phyloP scores from a whole-genome alignment of 2,329 filamentous ascomycete genomes.

The Talaromyces sp. region DNA sequence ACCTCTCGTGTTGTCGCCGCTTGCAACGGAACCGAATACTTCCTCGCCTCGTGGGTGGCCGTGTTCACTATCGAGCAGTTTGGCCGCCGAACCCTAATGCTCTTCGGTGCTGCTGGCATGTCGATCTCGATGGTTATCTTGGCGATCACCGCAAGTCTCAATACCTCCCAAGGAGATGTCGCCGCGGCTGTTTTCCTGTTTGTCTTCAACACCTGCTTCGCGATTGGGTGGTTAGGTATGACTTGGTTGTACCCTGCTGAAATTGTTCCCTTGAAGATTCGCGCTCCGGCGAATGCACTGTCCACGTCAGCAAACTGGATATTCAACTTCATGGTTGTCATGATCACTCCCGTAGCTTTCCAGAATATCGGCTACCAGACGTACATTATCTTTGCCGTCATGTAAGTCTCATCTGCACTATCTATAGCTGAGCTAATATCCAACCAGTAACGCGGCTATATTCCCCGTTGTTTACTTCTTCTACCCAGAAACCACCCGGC shows the following conservation, averaged over 20 bases:
- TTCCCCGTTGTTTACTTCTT: conserved; percentile 56
- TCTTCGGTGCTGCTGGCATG: conserved; percentile 63
- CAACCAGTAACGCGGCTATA: conserved; percentile 47
- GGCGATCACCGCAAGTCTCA: conserved; percentile 32
- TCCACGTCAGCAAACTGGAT: conserved; percentile 58
- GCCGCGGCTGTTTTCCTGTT: conserved; percentile 52
- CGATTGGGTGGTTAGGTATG: conserved; percentile 57
- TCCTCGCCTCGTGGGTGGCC: conserved; percentile 45
- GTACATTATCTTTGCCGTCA: conserved; percentile 54
- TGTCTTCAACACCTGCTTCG: conserved; percentile 59
- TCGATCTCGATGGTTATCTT: conserved; percentile 61
- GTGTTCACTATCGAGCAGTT: conserved; percentile 47
- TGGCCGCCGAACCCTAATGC: conserved; percentile 63
- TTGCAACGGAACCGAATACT: conserved; percentile 51
- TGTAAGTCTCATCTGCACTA: conserved; percentile 28
- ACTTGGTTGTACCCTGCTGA: conserved; percentile 60
- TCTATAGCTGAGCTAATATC: conserved; percentile 9
- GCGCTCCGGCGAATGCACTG: conserved; percentile 58
- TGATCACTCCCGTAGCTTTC: conserved; percentile 60
- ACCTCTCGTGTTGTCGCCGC: conserved; percentile 47
- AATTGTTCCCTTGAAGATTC: conserved; percentile 42
- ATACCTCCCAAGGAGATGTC: conserved; percentile 32
- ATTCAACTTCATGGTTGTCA: conserved; percentile 61
- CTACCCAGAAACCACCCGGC: conserved; percentile 56
- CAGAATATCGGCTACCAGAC: conserved; percentile 50